Conservation (phyloP, 2,329 filamentous ascomycete genomes). For the Setomelanomma holmii region DNA sequence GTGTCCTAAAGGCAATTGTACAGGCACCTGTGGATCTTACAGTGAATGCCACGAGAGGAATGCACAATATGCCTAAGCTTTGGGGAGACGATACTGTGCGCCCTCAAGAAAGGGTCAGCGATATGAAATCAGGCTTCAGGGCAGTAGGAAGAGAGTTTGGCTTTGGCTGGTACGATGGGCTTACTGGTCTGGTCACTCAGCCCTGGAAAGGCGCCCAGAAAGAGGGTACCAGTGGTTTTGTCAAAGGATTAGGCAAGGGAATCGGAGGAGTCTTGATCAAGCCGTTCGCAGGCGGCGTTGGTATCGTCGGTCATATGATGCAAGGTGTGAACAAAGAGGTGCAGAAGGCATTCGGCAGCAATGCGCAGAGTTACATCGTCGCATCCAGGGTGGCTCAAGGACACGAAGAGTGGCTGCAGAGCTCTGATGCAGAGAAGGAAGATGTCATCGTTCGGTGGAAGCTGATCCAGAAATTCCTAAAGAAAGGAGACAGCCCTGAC, state of each 20-base stretch:
- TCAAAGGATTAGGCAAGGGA: conserved; percentile 34
- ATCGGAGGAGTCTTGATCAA: conserved; percentile 33
- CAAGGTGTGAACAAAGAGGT: conserved; percentile 26
- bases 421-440: conserved; percentile 19
- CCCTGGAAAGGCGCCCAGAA: conserved; percentile 28
- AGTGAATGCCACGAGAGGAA: conserved; percentile 22
- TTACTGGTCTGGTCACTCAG: conserved; percentile 29
- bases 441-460: conserved; percentile 23
- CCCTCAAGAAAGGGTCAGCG: conserved; percentile 23
- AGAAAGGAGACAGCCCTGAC: conserved; percentile 10
- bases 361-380: conserved; percentile 19
- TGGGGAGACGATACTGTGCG: conserved; percentile 31
- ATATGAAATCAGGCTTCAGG: conserved; percentile 22
- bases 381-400: conserved; percentile 24
- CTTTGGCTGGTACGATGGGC: conserved; percentile 30
- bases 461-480: conserved; percentile 16
- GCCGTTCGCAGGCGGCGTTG: conserved; percentile 21
- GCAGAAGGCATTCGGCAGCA: conserved; percentile 16
- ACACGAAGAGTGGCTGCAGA: conserved; percentile 25
- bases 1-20: conserved; percentile 10
- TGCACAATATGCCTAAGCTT: conserved; percentile 30
- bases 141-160: conserved; percentile 29
- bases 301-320: conserved; percentile 24
- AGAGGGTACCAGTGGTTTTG: conserved; percentile 28
- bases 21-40: conserved; percentile 23